A percentile compares a stretch with the other conserved stretches of the same genome.
Evolutionary conservation across 2,329 filamentous ascomycete species (phyloP).

Genomic region (Aspergillus terreus): DNA sequence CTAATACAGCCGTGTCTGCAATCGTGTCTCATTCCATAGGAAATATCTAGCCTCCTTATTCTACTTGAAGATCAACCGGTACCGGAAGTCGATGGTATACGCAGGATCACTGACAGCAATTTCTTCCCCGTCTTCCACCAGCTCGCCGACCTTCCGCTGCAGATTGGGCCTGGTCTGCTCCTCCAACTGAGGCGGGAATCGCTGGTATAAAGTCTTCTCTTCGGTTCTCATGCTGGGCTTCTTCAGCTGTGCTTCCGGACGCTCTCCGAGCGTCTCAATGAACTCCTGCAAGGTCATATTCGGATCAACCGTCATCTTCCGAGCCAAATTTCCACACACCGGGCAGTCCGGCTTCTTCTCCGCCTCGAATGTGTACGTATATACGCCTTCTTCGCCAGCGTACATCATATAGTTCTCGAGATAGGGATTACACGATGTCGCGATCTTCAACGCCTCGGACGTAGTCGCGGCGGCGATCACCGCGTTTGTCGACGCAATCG

Average conservation of each 20-base stretch:
- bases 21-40: constrained; percentile 8
- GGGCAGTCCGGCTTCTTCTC: constrained; percentile 93
- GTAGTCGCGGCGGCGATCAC: constrained; percentile 94
- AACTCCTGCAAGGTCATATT: constrained; percentile 75
- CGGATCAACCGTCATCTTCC: constrained; percentile 68
- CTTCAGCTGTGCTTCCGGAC: constrained; percentile 89
- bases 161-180: constrained; percentile 82
- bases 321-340: constrained; percentile 81
- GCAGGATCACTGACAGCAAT: constrained; percentile 91
- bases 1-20: constrained; percentile 10
- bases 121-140: constrained; percentile 79
- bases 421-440: constrained; percentile 74
- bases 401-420: constrained; percentile 99
- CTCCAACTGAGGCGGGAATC: constrained; percentile 74
- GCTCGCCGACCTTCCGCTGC: constrained; percentile 68
- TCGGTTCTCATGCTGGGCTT: constrained; percentile 81
- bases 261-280: constrained; percentile 74
- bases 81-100: constrained; percentile 69
- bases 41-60: constrained; percentile 5
- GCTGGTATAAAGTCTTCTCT: constrained; percentile 85
- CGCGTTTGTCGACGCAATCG: constrained; percentile 95
- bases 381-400: constrained; percentile 89
- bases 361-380: constrained; percentile 96
- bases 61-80: constrained; percentile 49
- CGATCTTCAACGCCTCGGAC: constrained; percentile 95